Conservation (phyloP, 371 early-diverging fungal species). For the Circinella minor region DNA sequence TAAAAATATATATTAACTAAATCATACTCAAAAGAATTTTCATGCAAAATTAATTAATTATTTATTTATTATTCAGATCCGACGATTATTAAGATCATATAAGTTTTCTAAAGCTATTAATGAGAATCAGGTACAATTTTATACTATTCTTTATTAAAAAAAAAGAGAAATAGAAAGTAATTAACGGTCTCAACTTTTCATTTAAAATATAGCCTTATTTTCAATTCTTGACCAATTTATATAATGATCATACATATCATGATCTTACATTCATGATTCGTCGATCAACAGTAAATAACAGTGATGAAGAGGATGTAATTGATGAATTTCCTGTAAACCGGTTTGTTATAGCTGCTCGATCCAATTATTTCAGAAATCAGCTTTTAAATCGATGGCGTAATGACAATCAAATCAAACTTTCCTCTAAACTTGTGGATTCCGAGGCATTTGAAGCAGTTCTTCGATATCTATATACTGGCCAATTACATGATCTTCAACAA, state of each 20-base stretch:
- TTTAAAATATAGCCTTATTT: constrained; percentile 24
- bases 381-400: constrained; percentile 29
- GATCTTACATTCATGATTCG: constrained; percentile 39
- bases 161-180: too few species aligned
- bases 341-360: constrained; percentile 39
- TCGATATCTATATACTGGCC: constrained; percentile 42
- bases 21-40: too few species aligned
- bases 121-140: constrained; percentile 27
- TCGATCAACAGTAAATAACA: not conserved
- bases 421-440: constrained; percentile 29
- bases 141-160: not conserved
- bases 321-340: constrained; percentile 38
- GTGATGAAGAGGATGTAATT: not conserved
- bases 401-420: constrained; percentile 22
- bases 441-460: constrained; percentile 34
- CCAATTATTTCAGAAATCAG: constrained; percentile 27
- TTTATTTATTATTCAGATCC: constrained; percentile 23
- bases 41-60: not conserved
- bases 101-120: constrained; percentile 47
- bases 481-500: constrained; percentile 24
- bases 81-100: constrained; percentile 37
- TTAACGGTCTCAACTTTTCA: too few species aligned
- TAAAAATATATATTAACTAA: not conserved
- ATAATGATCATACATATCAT: constrained; percentile 25
- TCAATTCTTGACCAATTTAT: constrained; percentile 33